Conservation (phyloP, 2,329 filamentous ascomycete genomes). For the Magnaporthiopsis incrustans region DNA sequence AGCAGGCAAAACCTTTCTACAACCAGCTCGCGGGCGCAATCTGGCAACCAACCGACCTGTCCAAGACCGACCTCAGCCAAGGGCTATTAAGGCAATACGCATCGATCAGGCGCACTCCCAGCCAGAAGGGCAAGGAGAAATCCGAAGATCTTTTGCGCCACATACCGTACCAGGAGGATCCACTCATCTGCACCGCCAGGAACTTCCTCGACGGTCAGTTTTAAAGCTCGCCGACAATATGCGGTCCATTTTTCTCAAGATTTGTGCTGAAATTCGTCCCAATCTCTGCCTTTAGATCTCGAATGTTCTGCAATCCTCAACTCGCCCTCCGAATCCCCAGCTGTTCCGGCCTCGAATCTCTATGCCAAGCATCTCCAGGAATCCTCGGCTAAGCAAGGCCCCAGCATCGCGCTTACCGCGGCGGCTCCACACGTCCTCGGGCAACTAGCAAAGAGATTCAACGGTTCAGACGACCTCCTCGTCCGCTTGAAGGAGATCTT, state of each 20-base stretch:
- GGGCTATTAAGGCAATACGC: constrained; percentile 18
- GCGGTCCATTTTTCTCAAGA: no score
- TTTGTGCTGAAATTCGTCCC: no score
- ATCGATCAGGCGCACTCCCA: constrained; percentile 16
- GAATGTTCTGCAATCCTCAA: constrained; percentile 33
- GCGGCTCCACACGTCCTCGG: not conserved
- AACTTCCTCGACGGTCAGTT: constrained; percentile 44
- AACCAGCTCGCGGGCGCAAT: constrained; percentile 34
- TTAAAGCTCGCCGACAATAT: not conserved
- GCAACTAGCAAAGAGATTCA: constrained; percentile 1
- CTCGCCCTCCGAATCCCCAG: constrained; percentile 19
- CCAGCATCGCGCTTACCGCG: not conserved
- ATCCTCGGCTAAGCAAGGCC: not conserved
- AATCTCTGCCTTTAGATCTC: constrained; percentile 28
- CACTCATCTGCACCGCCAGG: constrained; percentile 31
- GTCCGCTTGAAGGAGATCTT: constrained; percentile 26
- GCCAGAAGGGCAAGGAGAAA: constrained; percentile 34
- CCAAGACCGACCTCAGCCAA: constrained; percentile 20
- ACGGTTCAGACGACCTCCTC: not conserved
- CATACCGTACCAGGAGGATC: constrained; percentile 21
- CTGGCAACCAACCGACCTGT: constrained; percentile 37
- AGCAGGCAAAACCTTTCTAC: constrained; percentile 30
- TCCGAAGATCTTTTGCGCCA: constrained; percentile 4
- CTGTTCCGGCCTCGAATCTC: constrained; percentile 32
- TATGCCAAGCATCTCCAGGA: constrained; percentile 33